A percentile compares a stretch with the other conserved stretches of the same genome.
Conservation (phyloP, 2,329 filamentous ascomycete genomes). For the Fusarium keratoplasticum region DNA sequence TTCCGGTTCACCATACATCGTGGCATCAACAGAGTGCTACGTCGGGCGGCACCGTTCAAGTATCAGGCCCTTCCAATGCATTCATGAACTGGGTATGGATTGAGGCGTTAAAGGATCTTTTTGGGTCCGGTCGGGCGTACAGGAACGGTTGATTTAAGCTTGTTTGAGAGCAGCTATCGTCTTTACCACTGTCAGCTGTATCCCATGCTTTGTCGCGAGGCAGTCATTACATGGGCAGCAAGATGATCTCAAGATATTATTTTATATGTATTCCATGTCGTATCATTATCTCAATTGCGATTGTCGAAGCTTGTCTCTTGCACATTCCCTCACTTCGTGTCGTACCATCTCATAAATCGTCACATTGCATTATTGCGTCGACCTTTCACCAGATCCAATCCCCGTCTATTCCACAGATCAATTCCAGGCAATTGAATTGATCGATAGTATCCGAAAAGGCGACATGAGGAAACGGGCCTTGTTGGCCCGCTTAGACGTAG, state of each 20-base stretch:
- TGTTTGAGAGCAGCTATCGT: not conserved
- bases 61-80: constrained; percentile 26
- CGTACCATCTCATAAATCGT: constrained; percentile 27
- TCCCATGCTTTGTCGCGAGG: not conserved
- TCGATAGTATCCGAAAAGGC: not conserved
- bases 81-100: not conserved
- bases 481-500: constrained; percentile 17
- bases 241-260: not conserved
- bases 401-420: not conserved
- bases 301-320: not conserved
- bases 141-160: not conserved
- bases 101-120: not conserved
- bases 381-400: not conserved
- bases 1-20: constrained; percentile 26
- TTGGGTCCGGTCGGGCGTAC: not conserved
- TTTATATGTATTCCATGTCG: not conserved
- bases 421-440: not conserved
- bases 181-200: not conserved
- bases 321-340: not conserved
- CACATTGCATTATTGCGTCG: not conserved
- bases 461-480: not conserved
- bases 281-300: not conserved
- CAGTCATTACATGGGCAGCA: not conserved
- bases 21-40: constrained; percentile 28
- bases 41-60: constrained; percentile 18